These are phyloP conservation scores for Neolecta irregularis DNA, from an alignment of 1,139 yeast genomes.

Conservation along the genomic window DNA sequence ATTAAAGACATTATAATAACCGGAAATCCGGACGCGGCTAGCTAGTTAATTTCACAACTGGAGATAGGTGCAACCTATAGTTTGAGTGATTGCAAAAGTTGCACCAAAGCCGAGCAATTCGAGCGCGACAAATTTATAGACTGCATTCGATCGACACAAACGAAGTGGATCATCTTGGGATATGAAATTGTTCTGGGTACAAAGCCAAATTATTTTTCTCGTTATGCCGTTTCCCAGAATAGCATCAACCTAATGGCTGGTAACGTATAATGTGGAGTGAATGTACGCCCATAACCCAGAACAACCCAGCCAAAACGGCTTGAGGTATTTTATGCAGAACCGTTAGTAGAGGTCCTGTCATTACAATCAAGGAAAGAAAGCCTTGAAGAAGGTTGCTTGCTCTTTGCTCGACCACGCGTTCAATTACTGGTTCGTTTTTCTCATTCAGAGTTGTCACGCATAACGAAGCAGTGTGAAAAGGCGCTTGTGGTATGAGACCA, in stretches of 20 bases:
- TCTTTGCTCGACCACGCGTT: conserved; percentile 68
- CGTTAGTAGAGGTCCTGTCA: conserved; percentile 72
- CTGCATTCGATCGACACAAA: neutral
- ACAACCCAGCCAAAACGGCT: conserved; percentile 79
- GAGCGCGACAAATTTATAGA: neutral
- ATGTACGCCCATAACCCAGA: conserved; percentile 84
- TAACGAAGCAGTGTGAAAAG: conserved; percentile 73
- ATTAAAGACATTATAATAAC: conserved; percentile 57
- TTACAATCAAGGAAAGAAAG: conserved; percentile 62
- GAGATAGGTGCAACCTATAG: too few species aligned
- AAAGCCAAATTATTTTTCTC: conserved; percentile 44
- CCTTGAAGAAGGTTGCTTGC: conserved; percentile 78
- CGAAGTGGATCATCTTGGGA: conserved; percentile 25
- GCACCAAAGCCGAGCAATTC: too few species aligned
- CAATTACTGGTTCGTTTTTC: conserved; percentile 16
- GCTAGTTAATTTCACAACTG: too few species aligned
- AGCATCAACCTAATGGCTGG: too few species aligned
- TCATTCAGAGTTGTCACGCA: conserved; percentile 41
- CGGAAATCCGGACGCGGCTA: conserved; percentile 91
- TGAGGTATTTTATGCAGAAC: conserved; percentile 84
- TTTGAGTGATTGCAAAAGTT: conserved; percentile 74
- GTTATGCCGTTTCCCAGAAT: conserved; percentile 52
- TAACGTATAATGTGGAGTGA: too few species aligned
- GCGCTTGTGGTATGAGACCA: conserved; percentile 94
- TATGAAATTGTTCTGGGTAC: conserved; percentile 37